Conservation (phyloP, 345 rosid species). For the Odontarrhena argentea region DNA sequence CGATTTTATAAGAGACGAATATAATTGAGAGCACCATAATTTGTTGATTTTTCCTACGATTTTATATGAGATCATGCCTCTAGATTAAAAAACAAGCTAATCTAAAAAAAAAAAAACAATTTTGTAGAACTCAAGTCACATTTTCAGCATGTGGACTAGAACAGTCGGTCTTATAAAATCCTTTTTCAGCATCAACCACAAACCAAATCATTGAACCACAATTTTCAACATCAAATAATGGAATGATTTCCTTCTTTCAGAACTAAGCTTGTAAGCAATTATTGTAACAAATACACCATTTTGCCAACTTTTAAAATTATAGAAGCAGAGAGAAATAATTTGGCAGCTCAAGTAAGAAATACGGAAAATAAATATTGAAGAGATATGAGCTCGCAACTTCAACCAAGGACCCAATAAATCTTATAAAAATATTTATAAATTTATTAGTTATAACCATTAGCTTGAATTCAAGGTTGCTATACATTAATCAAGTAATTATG, state of each 20-base stretch:
- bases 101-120: not conserved
- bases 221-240: conserved; percentile 16
- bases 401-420: no score
- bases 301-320: not conserved
- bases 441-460: no score
- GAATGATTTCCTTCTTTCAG: not conserved
- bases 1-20: not conserved
- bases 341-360: no score
- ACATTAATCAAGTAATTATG: no score
- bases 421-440: no score
- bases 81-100: not conserved
- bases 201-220: conserved; percentile 31
- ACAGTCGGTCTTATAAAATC: not conserved
- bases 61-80: not conserved
- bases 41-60: not conserved
- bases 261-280: not conserved
- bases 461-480: no score
- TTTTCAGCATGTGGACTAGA: not conserved
- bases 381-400: no score
- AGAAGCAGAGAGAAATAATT: no score
- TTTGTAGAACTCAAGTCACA: not conserved
- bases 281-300: not conserved
- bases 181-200: conserved; percentile 27
- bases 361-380: no score
- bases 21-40: not conserved